Base-by-base conservation (phyloP, 2,329 filamentous ascomycete genomes). In the Amesomyces nigricolor region DNA sequence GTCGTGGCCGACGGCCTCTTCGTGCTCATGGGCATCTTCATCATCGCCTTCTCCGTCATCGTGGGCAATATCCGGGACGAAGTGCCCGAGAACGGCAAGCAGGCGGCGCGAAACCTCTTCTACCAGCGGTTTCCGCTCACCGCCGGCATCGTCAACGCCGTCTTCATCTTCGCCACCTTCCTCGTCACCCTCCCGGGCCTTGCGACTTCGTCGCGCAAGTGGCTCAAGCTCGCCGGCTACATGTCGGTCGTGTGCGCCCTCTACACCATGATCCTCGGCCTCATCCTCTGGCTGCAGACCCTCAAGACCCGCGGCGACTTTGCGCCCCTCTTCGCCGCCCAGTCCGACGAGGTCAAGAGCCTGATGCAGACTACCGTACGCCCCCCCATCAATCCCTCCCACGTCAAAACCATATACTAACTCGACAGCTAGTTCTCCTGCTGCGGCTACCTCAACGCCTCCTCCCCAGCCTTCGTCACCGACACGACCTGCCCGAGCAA, bases 361-460 rank as follows among this genome's bases (percentile, higher is more conserved):
- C 72, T 91, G 52, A 76, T 94, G 67, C 88, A 94, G 70, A 78
- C 81, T 63, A 76, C 80, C 66, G 87, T 89, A 73, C 51, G 45
- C 19, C 19, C 35, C 3, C 5, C 2, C 13, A 2, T 8, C 8
- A 4, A n/a, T 17, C 26, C 26, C 26, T 5, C 4, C 17, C 8
- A 11, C n/a, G 10, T 45, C 17, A 16, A 7, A 14, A 17, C 5
- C 16, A 17, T 22, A 65, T 62, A 60, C 39, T 59, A 47, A 60
- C 38, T 35, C 64, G n/a, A 44, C 10, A 26, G 29, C 49, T 65
- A 90, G 83, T 91, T 92, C 68, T 69, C 82, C 64, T 94, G 89
- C 80, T 94, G 89, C 64, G 89, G 89, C 59, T 94, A 89, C 73
- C 73, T 81, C 63, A 89, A 91, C 72, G 82, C 79, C 69, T 86